Base-by-base conservation (phyloP, 2,329 filamentous ascomycete species). In the Fonsecaea multimorphosa region DNA sequence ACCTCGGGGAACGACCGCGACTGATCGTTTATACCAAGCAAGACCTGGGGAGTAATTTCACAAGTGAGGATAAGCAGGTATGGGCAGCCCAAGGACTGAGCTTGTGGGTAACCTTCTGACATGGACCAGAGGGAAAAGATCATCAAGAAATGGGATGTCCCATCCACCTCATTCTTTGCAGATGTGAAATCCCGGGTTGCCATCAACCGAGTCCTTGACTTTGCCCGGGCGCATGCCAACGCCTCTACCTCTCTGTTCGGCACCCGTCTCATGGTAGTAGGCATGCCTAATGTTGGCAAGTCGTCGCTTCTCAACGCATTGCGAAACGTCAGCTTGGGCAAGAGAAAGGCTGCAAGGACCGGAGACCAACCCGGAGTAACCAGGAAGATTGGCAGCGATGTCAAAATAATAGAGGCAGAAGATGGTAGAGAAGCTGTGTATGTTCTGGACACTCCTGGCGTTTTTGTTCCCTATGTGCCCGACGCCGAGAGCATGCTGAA, bases 241-340 rank as follows among this genome's bases (percentile, higher is more conserved):
- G 75, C 78, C 29, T 76, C 78, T 32, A 82, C 87, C 72, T 70
- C 61, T 27, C 80, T 98, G n/a, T 89, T 91, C 7, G 93, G 93
- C n/a, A 85, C 92, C 71, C 87, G 93, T 56, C 86, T 93, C 63
- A 86, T 99, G 77, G 87, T 98, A 0, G 93, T 98, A 14, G 95
- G 95, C 62, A 97, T 99, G 93, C 95, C 95, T 38, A 99, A 99
- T 75, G 92, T 97, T 0, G 95, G 95, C 38, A 99, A 99, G 79
- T 96, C 92, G 54, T 93, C 93, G 1, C 83, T 99, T n/a, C 86
- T 99, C 49, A 99, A 99, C 77, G 86, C 89, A 16, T 84, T 98
- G 56, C 89, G 95, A 22, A 85, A 83, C 46, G 82, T 84, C 19
- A 92, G 92, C 46, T 85, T 91, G 71, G 82, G 59, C 81, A 83